These are phyloP conservation scores for Geotrichum reessii DNA, from an alignment of 1,139 yeast genomes.

Conservation along the genomic window DNA sequence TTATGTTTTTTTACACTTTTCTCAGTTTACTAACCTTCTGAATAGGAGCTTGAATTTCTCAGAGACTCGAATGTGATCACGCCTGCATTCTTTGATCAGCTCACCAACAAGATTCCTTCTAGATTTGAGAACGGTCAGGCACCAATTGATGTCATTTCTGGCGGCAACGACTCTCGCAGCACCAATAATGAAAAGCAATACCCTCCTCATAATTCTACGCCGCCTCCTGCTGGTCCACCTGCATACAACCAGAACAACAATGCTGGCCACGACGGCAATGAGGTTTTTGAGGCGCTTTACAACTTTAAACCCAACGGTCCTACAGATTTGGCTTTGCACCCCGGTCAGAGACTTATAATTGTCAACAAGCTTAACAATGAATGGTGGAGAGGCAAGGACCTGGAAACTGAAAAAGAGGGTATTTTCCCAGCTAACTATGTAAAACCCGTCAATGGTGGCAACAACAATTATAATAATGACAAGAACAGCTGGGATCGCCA, in stretches of 20 bases:
- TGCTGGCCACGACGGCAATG: slow-evolving; percentile 25
- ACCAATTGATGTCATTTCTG: slow-evolving; percentile 38
- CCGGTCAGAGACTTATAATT: slow-evolving; percentile 66
- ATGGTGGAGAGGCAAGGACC: slow-evolving; percentile 81
- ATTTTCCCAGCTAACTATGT: slow-evolving; percentile 91
- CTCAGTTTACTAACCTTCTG: not conserved
- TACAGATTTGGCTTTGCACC: slow-evolving; percentile 60
- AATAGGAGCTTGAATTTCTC: slow-evolving; percentile 67
- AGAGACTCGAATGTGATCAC: slow-evolving; percentile 71
- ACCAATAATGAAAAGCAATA: not conserved
- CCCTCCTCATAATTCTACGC: not conserved
- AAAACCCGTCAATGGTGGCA: slow-evolving; percentile 23
- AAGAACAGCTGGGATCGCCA: not conserved
- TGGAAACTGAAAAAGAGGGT: slow-evolving; percentile 54
- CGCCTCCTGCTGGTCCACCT: slow-evolving; percentile 25
- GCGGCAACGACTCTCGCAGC: slow-evolving; percentile 2
- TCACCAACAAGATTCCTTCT: slow-evolving; percentile 52
- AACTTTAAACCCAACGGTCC: slow-evolving; percentile 63
- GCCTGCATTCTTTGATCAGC: slow-evolving; percentile 49
- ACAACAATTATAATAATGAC: slow-evolving; percentile 2
- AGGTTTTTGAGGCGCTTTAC: slow-evolving; percentile 61
- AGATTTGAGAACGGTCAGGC: slow-evolving; percentile 52
- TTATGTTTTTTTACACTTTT: not conserved
- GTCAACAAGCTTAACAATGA: slow-evolving; percentile 71
- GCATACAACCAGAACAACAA: slow-evolving; percentile 11